phyloP scores from a whole-genome alignment of 2,329 filamentous ascomycete species.

The Colletotrichum liriopes region DNA sequence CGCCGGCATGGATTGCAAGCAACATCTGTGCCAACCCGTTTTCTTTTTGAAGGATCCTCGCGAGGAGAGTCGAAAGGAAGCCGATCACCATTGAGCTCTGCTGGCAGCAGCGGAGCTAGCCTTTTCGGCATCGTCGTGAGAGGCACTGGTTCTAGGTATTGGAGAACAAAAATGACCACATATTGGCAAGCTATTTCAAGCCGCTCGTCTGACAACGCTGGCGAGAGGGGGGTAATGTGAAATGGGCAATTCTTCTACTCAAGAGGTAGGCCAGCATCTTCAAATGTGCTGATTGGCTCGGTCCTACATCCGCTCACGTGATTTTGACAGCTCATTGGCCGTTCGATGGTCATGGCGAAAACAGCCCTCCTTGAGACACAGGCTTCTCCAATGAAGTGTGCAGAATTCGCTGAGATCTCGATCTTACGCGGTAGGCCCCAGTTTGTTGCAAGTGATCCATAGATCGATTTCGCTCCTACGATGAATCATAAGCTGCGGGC shows the following conservation, averaged over 20 bases:
- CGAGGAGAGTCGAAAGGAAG: neutral
- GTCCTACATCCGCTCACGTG: conserved; percentile 31
- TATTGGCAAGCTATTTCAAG: neutral
- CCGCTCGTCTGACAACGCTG: neutral
- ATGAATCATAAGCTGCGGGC: neutral
- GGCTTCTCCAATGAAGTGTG: neutral
- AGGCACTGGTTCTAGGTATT: neutral
- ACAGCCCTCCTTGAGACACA: neutral
- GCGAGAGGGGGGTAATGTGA: neutral
- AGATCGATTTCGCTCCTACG: neutral
- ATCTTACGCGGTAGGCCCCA: neutral
- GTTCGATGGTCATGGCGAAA: conserved; percentile 7
- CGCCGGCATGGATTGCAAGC: conserved; percentile 47
- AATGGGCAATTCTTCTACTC: neutral
- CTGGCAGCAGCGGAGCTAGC: conserved; percentile 32
- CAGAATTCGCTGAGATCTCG: neutral
- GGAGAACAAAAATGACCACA: neutral
- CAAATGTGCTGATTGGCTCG: conserved; percentile 24
- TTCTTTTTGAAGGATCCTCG: conserved; percentile 41
- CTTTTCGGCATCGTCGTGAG: conserved; percentile 19
- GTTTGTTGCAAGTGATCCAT: neutral
- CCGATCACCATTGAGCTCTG: neutral
- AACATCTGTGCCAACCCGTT: conserved; percentile 46
- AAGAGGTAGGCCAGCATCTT: neutral
- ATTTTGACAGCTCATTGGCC: neutral